Conservation (phyloP, 768 basidiomycete genomes). For the Calocybe indica region DNA sequence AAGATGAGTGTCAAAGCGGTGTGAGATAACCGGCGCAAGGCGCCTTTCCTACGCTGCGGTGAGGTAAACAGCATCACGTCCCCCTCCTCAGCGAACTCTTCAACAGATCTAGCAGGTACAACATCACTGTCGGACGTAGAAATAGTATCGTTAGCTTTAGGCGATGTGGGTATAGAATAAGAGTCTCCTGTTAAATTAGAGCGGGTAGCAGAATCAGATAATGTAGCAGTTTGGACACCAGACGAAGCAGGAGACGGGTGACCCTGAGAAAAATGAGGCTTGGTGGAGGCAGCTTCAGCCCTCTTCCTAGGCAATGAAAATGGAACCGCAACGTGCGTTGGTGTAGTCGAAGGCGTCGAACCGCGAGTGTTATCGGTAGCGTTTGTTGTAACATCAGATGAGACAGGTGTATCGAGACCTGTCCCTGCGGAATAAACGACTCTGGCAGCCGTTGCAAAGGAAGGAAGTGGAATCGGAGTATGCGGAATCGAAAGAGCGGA, state of each 20-base stretch:
- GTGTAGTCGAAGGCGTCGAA: not conserved
- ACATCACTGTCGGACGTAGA: too few species aligned
- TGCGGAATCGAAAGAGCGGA: slow-evolving; percentile 4
- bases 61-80: slow-evolving; percentile 1
- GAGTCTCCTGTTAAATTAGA: too few species aligned
- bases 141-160: too few species aligned
- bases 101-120: too few species aligned
- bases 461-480: slow-evolving; percentile 30
- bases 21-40: slow-evolving; percentile 53
- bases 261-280: too few species aligned
- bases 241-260: too few species aligned
- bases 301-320: too few species aligned
- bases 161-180: too few species aligned
- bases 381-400: not conserved
- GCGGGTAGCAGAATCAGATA: too few species aligned
- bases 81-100: not conserved
- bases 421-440: not conserved
- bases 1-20: slow-evolving; percentile 71
- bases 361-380: not conserved
- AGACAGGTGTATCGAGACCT: not conserved
- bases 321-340: too few species aligned
- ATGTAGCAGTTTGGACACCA: too few species aligned
- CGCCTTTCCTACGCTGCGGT: slow-evolving; percentile 5
- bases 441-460: slow-evolving; percentile 29
- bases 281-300: too few species aligned